Conservation (phyloP, 1,284 basidiomycete species). For the Coniophora puteana region DNA sequence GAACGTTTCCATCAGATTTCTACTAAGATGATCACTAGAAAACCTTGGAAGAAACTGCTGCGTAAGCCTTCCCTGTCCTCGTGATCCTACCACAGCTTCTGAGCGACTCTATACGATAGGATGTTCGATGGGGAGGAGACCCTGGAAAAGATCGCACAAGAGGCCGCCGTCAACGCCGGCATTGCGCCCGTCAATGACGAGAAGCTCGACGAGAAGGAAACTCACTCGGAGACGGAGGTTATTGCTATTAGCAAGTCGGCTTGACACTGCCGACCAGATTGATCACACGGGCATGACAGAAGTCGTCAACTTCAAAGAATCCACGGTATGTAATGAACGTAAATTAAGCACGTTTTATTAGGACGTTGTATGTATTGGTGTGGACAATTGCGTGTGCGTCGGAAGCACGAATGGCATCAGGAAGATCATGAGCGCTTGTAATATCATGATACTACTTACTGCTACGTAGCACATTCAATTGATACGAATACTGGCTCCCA, state of each 20-base stretch:
- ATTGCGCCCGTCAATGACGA: slow-evolving; percentile 7
- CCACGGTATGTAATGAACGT: neutral
- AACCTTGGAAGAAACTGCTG: slow-evolving; percentile 37
- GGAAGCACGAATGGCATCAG: too few relatives aligned
- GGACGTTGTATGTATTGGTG: neutral
- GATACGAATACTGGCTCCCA: too few relatives aligned
- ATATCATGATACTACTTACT: too few relatives aligned
- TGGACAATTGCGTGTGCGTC: neutral
- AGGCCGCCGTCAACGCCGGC: slow-evolving; percentile 13
- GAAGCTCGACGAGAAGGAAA: slow-evolving; percentile 13
- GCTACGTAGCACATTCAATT: too few relatives aligned
- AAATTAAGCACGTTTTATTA: neutral
- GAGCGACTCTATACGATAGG: neutral
- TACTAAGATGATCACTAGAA: slow-evolving; percentile 9
- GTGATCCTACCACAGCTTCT: neutral
- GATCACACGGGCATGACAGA: too few relatives aligned
- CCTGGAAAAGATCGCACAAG: slow-evolving; percentile 23
- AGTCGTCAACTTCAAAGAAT: neutral
- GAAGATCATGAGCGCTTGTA: too few relatives aligned
- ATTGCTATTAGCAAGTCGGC: too few relatives aligned
- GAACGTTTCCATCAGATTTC: neutral
- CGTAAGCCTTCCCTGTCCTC: slow-evolving; percentile 19
- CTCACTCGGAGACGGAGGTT: slow-evolving; percentile 3
- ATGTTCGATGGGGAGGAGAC: slow-evolving; percentile 33
- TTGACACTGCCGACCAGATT: too few relatives aligned